Conservation (phyloP, 192 early-diverging fungal genomes). For the Backusella psychrophila region DNA sequence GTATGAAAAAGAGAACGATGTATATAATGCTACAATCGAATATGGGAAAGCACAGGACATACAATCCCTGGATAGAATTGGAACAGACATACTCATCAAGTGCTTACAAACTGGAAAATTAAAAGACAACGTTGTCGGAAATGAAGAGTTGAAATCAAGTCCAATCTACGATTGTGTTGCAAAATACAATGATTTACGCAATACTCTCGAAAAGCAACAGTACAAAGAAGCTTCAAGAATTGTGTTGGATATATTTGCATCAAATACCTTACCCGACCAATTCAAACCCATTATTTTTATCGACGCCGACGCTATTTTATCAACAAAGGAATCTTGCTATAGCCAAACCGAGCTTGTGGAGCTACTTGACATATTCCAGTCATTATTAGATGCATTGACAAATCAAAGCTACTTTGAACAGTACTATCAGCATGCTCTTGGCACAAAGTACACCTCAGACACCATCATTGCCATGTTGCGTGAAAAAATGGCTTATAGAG, state of each 20-base stretch:
- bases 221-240: background rate
- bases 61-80: background rate
- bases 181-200: background rate
- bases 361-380: background rate
- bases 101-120: background rate
- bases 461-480: background rate
- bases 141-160: background rate
- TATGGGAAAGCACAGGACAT: conserved; percentile 4
- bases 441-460: background rate
- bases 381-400: no score
- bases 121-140: background rate
- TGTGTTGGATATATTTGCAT: background rate
- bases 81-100: background rate
- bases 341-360: background rate
- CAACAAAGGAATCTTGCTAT: background rate
- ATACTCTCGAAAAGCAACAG: background rate
- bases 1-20: background rate
- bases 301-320: background rate
- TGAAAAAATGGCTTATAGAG: conserved; percentile 1
- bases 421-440: background rate
- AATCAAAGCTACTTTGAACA: background rate
- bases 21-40: background rate
- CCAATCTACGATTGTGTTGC: background rate
- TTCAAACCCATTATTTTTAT: background rate
- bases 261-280: background rate